Conservation (phyloP, 441 rosid species). For the Kokia cookei region DNA sequence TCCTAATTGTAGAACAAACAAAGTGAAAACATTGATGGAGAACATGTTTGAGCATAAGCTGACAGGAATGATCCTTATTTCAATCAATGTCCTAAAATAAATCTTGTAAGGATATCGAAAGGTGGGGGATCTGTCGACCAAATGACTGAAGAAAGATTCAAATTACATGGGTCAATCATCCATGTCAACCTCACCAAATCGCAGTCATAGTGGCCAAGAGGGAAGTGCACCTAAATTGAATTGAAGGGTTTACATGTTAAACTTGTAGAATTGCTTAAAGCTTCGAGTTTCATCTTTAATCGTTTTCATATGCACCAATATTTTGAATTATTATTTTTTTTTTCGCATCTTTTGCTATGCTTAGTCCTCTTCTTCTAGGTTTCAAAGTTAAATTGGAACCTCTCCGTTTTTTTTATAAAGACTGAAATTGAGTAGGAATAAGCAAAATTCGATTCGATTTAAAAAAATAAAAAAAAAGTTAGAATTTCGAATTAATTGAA, state of each 20-base stretch:
- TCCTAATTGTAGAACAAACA: background rate
- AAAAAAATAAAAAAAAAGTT: too few relatives aligned
- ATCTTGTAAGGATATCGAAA: background rate
- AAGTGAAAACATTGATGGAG: background rate
- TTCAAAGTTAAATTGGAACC: too few relatives aligned
- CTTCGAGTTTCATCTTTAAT: background rate
- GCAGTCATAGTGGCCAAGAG: background rate
- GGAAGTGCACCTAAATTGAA: slow-evolving; percentile 1
- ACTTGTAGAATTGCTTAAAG: background rate
- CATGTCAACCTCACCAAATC: slow-evolving; percentile 21
- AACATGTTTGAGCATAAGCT: slow-evolving; percentile 1
- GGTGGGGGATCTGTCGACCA: slow-evolving; percentile 1
- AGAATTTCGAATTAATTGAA: too few relatives aligned
- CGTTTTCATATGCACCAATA: background rate
- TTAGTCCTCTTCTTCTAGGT: too few relatives aligned
- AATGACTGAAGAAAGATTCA: slow-evolving; percentile 5
- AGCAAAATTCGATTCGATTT: too few relatives aligned
- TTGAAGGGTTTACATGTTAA: too few relatives aligned
- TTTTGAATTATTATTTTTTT: too few relatives aligned
- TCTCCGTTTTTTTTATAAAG: too few relatives aligned
- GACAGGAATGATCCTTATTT: slow-evolving; percentile 7
- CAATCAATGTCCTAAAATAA: slow-evolving; percentile 5
- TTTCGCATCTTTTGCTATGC: too few relatives aligned
- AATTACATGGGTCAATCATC: slow-evolving; percentile 13
- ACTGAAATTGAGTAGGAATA: too few relatives aligned